A percentile compares a stretch with the other conserved stretches of the same genome.
phyloP scores from a whole-genome alignment of 257 asterid genomes.

The Datura wrightii region DNA sequence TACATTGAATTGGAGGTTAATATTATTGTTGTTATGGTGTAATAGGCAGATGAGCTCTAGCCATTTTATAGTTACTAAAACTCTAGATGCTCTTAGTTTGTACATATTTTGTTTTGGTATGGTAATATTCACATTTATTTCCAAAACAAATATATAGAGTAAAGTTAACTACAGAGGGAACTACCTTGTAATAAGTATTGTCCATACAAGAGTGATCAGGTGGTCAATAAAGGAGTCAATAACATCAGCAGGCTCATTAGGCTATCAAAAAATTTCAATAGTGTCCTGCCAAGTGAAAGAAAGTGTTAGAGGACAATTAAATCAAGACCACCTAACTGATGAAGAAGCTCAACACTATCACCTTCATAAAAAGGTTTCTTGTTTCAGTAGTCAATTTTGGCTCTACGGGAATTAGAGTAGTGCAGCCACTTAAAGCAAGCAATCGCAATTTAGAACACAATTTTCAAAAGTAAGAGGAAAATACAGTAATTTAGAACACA shows the following conservation, averaged over 20 bases:
- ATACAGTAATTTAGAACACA: constrained; percentile 24
- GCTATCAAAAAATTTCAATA: constrained; percentile 87
- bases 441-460: too few relatives aligned
- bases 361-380: constrained; percentile 93
- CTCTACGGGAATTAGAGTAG: constrained; percentile 95
- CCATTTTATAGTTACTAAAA: too few relatives aligned
- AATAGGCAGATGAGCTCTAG: too few relatives aligned
- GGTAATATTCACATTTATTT: too few relatives aligned
- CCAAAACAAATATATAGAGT: too few relatives aligned
- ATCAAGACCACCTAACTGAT: constrained; percentile 5
- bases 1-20: too few relatives aligned
- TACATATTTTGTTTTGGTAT: too few relatives aligned
- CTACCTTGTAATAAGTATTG: constrained; percentile 95
- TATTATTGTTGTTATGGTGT: too few relatives aligned
- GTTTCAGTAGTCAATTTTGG: constrained; percentile 92
- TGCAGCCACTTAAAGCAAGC: constrained; percentile 95
- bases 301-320: constrained; percentile 34
- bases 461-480: constrained; percentile 37
- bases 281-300: constrained; percentile 77
- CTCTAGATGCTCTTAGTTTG: too few relatives aligned
- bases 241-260: constrained; percentile 92
- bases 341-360: constrained; percentile 39
- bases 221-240: constrained; percentile 75
- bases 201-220: constrained; percentile 84
- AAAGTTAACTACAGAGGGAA: constrained; percentile 26